These are phyloP conservation scores for Tritrichomonas foetus DNA, from an alignment of 208 protist species.

Conservation along the genomic window DNA sequence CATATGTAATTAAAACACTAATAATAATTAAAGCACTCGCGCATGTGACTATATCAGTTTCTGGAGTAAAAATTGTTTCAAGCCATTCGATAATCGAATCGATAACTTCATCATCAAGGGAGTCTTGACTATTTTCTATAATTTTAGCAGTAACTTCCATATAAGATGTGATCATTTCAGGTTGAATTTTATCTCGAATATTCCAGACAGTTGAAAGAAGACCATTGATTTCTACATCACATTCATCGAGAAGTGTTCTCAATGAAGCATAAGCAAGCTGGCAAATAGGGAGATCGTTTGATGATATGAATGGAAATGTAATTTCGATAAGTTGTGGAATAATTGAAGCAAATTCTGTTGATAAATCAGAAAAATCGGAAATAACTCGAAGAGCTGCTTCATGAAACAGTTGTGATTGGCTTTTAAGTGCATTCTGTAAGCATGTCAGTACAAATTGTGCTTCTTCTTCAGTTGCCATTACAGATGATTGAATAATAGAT, in stretches of 20 bases:
- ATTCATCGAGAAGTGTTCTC: not conserved
- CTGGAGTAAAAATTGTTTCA: not conserved
- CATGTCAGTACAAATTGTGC: too few species aligned
- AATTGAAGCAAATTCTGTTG: too few species aligned
- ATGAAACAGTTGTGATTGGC: too few species aligned
- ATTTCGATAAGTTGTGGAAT: too few species aligned
- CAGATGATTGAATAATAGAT: too few species aligned
- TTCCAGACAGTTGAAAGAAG: not conserved
- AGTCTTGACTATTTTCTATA: not conserved
- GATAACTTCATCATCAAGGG: slow-evolving; percentile 14
- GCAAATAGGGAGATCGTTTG: not conserved
- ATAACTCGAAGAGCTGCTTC: too few species aligned
- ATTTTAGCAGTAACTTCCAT: not conserved
- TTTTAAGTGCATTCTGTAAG: too few species aligned
- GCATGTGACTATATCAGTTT: not conserved
- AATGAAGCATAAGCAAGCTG: not conserved
- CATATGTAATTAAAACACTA: not conserved
- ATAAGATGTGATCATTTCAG: not conserved
- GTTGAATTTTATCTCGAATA: not conserved
- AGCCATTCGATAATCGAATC: not conserved
- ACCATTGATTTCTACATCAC: not conserved
- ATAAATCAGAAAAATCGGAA: too few species aligned
- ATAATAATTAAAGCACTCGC: not conserved
- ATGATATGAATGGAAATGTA: too few species aligned
- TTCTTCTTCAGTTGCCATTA: too few species aligned